Conservation (phyloP, 2,329 filamentous ascomycete species). For the Xylaria sp. region DNA sequence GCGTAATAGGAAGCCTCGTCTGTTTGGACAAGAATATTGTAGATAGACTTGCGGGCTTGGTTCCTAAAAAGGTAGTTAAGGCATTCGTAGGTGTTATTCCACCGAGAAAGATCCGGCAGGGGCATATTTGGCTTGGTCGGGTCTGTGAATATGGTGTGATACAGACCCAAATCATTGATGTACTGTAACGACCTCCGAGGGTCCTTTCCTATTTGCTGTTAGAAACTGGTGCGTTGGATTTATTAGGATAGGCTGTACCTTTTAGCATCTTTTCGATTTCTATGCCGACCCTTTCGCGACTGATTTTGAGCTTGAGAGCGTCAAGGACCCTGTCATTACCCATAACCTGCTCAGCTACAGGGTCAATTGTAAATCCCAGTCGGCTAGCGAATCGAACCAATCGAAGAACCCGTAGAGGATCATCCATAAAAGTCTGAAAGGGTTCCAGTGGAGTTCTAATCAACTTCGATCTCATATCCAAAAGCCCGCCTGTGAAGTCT, state of each 20-base stretch:
- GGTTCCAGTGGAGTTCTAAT: constrained; percentile 90
- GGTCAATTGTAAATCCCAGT: constrained; percentile 81
- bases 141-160: constrained; percentile 78
- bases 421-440: constrained; percentile 92
- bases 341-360: constrained; percentile 77
- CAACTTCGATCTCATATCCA: constrained; percentile 76
- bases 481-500: constrained; percentile 83
- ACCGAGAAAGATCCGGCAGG: constrained; percentile 67
- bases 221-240: constrained; percentile 6
- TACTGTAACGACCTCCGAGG: constrained; percentile 53
- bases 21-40: constrained; percentile 67
- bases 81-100: constrained; percentile 71
- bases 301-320: constrained; percentile 88
- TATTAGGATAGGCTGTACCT: constrained; percentile 56
- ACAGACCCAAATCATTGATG: constrained; percentile 74
- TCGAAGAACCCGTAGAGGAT: constrained; percentile 86
- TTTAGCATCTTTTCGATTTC: constrained; percentile 93
- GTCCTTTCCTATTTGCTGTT: constrained; percentile 44
- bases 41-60: constrained; percentile 58
- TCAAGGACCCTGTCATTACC: constrained; percentile 78
- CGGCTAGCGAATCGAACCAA: constrained; percentile 91
- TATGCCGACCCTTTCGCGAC: constrained; percentile 84
- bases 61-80: constrained; percentile 63
- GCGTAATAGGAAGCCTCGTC: constrained; percentile 74
- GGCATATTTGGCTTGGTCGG: constrained; percentile 64